A percentile compares a stretch with the other conserved stretches of the same genome.
Conservation (phyloP, 1,139 yeast genomes). For the Lodderomyces oxycetoniae region DNA sequence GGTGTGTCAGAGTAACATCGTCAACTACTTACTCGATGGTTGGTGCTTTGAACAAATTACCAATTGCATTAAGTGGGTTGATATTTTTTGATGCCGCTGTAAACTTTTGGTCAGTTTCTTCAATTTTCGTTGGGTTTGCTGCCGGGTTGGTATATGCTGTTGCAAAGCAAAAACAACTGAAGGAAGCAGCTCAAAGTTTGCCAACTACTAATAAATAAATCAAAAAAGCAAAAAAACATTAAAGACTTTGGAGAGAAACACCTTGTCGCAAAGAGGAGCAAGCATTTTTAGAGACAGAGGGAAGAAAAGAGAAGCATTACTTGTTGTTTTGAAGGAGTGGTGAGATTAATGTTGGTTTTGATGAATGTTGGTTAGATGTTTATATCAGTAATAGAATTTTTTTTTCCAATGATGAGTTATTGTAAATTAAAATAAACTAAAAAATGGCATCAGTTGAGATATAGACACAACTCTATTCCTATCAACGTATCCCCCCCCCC, state of each 20-base stretch:
- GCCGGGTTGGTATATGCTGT: constrained; percentile 95
- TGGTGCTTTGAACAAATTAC: constrained; percentile 96
- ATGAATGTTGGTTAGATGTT: too few species aligned
- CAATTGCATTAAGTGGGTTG: constrained; percentile 92
- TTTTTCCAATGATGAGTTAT: too few species aligned
- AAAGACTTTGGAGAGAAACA: not conserved
- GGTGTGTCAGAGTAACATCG: constrained; percentile 99
- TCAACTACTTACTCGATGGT: constrained; percentile 99
- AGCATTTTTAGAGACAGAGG: not conserved
- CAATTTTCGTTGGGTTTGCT: constrained; percentile 85
- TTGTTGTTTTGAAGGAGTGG: not conserved
- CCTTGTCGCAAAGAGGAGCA: constrained; percentile 33
- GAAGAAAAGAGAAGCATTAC: not conserved
- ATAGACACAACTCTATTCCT: too few species aligned
- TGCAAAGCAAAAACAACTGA: constrained; percentile 73
- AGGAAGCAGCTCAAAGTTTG: constrained; percentile 20
- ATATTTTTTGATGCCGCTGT: constrained; percentile 92
- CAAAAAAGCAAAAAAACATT: too few species aligned
- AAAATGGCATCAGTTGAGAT: too few species aligned
- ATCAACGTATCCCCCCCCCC: too few species aligned
- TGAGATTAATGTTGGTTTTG: too few species aligned
- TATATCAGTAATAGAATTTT: constrained; percentile 1
- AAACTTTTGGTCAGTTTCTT: constrained; percentile 85
- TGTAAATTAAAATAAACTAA: too few species aligned
- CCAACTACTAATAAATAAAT: constrained; percentile 15